A percentile compares a stretch with the other conserved stretches of the same genome.
Evolutionary conservation across 2,329 filamentous ascomycete species (phyloP).

Genomic region (Cladophialophora psammophila): DNA sequence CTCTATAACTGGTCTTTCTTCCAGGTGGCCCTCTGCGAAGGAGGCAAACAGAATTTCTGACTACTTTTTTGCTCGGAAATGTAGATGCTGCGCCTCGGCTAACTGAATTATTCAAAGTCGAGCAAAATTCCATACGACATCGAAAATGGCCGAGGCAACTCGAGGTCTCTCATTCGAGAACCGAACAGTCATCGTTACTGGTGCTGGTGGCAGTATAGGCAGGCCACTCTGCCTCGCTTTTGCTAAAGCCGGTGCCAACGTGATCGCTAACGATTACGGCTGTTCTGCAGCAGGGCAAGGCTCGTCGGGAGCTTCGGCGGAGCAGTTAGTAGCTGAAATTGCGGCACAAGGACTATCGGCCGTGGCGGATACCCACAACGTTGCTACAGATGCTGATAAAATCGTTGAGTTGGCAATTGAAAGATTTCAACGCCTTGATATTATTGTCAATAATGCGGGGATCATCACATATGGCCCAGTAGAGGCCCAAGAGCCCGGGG

Average conservation of each 20-base stretch:
- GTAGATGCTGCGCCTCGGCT: too few relatives aligned
- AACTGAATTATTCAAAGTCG: too few relatives aligned
- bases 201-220: conserved; percentile 80
- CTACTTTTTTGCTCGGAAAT: too few relatives aligned
- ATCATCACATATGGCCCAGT: background rate
- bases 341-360: too few relatives aligned
- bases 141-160: background rate
- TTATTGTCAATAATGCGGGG: conserved; percentile 16
- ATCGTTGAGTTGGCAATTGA: conserved; percentile 43
- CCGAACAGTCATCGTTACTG: conserved; percentile 86
- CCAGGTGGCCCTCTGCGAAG: too few relatives aligned
- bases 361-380: too few relatives aligned
- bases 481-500: background rate
- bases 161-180: conserved; percentile 60
- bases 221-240: conserved; percentile 87
- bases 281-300: conserved; percentile 91
- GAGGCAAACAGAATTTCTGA: too few relatives aligned
- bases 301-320: conserved; percentile 74
- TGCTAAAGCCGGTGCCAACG: conserved; percentile 84
- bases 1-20: too few relatives aligned
- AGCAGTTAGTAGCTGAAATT: conserved; percentile 64
- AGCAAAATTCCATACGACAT: background rate
- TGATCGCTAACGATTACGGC: conserved; percentile 64
- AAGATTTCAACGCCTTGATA: conserved; percentile 1
- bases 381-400: too few relatives aligned